Percentiles rank a stretch among this genome's conserved stretches.
Evolutionary conservation across 257 asterid species (phyloP).

Genomic region (Fraxinus excelsior): DNA sequence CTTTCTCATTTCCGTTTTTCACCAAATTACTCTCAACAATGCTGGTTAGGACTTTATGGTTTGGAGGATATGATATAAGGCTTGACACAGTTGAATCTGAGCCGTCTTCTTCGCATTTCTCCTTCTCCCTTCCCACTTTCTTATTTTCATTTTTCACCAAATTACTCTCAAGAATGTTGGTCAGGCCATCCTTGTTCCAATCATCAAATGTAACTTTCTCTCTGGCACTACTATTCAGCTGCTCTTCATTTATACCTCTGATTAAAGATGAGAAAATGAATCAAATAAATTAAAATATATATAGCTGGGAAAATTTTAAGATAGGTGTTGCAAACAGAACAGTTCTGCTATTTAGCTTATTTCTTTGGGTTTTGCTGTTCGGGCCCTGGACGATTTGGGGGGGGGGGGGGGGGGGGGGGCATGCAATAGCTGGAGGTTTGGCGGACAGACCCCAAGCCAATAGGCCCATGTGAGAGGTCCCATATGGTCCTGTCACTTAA

Average conservation of each 20-base stretch:
- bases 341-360: not conserved
- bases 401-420: no score
- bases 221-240: conserved; percentile 2
- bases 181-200: conserved; percentile 2
- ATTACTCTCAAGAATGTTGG: not conserved
- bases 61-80: conserved; percentile 14
- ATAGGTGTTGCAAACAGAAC: no score
- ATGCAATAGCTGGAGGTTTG: no score
- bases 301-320: not conserved
- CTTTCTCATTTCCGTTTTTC: not conserved
- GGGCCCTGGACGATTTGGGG: no score
- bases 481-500: no score
- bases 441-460: no score
- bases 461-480: no score
- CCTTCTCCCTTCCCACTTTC: not conserved
- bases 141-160: conserved; percentile 5
- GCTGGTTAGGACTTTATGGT: not conserved
- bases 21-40: not conserved
- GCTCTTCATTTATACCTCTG: conserved; percentile 23
- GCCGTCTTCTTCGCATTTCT: not conserved
- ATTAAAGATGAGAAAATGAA: not conserved
- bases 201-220: conserved; percentile 16
- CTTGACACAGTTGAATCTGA: not conserved
- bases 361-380: not conserved
- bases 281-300: not conserved